Conservation (phyloP, 2,329 filamentous ascomycete genomes). For the Akanthomyces uredinophilus region DNA sequence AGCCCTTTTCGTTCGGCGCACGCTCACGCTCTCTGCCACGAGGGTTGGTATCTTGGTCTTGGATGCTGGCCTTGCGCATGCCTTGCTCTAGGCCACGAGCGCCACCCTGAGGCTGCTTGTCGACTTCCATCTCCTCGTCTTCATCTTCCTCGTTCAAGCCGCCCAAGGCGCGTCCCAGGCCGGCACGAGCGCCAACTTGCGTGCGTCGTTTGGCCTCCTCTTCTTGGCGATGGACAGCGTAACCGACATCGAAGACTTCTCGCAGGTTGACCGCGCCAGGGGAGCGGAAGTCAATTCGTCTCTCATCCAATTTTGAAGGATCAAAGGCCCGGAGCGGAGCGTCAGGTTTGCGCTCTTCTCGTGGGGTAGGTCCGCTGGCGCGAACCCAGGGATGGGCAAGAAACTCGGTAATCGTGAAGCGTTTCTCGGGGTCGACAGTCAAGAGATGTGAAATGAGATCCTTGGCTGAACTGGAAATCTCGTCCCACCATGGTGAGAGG, state of each 20-base stretch:
- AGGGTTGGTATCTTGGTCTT: constrained; percentile 36
- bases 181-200: constrained; percentile 69
- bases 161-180: constrained; percentile 49
- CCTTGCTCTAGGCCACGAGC: constrained; percentile 77
- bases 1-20: constrained; percentile 54
- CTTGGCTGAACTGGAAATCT: constrained; percentile 91
- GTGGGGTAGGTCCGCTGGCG: constrained; percentile 52
- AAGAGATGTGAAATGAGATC: constrained; percentile 90
- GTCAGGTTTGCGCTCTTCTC: constrained; percentile 52
- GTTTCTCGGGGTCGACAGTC: constrained; percentile 90
- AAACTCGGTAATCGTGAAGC: constrained; percentile 90
- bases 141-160: constrained; percentile 66
- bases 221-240: constrained; percentile 93
- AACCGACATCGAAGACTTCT: constrained; percentile 97
- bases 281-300: constrained; percentile 86
- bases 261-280: constrained; percentile 92
- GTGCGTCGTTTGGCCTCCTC: constrained; percentile 91
- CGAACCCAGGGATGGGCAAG: constrained; percentile 92
- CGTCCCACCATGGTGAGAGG: constrained; percentile 98
- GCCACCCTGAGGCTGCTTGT: constrained; percentile 46
- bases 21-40: constrained; percentile 25
- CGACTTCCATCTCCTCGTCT: constrained; percentile 61
- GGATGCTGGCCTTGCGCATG: constrained; percentile 76
- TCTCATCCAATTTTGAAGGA: constrained; percentile 51
- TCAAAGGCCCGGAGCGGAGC: constrained; percentile 50